Conservation (phyloP, 2,329 filamentous ascomycete genomes). For the Xylariaceae sp. region DNA sequence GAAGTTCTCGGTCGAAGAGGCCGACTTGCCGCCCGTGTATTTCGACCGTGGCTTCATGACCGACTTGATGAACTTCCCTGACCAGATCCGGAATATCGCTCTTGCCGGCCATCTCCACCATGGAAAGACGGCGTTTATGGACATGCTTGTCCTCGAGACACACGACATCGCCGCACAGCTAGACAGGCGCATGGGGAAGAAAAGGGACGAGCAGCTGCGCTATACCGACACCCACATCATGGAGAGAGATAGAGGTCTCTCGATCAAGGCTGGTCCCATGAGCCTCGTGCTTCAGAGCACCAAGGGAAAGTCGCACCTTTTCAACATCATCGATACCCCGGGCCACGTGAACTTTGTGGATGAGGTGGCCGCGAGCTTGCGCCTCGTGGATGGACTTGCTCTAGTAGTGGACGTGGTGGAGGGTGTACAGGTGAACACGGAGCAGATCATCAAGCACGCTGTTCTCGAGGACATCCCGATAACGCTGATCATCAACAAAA, state of each 20-base stretch:
- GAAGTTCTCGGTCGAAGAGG: conserved; percentile 92
- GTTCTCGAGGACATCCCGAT: conserved; percentile 84
- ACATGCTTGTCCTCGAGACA: conserved; percentile 95
- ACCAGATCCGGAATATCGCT: conserved; percentile 89
- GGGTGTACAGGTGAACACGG: conserved; percentile 97
- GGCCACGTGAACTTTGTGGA: conserved; percentile 98
- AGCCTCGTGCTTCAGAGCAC: conserved; percentile 82
- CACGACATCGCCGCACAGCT: conserved; percentile 77
- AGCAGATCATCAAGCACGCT: conserved; percentile 95
- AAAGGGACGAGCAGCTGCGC: conserved; percentile 80
- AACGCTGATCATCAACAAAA: conserved; percentile 91
- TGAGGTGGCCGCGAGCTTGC: conserved; percentile 82
- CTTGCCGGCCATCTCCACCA: conserved; percentile 92
- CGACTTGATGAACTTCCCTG: conserved; percentile 92
- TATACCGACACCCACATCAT: conserved; percentile 91
- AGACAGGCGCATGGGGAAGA: conserved; percentile 74
- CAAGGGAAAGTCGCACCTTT: conserved; percentile 86
- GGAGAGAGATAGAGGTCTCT: conserved; percentile 84
- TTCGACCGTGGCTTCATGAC: conserved; percentile 91
- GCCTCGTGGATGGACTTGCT: conserved; percentile 86
- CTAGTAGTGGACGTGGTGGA: conserved; percentile 94
- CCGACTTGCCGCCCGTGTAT: conserved; percentile 80
- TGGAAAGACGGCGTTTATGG: conserved; percentile 96
- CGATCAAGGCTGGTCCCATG: conserved; percentile 92
- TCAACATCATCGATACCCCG: conserved; percentile 94